phyloP scores from a whole-genome alignment of 306 rosid species.

The Erythrophleum fordii region DNA sequence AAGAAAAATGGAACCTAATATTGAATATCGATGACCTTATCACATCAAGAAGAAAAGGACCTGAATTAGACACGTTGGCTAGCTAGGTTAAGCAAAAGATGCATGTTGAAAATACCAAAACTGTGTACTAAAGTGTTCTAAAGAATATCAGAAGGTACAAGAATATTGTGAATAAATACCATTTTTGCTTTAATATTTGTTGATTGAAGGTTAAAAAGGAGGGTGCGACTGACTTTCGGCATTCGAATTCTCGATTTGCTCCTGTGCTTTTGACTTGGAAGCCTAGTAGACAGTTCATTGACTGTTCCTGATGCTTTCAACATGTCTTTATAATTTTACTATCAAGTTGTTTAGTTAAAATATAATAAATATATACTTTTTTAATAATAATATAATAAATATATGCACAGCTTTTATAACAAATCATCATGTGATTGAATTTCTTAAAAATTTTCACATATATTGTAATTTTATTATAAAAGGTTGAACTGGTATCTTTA shows the following conservation, averaged over 20 bases:
- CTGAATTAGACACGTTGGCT: no score
- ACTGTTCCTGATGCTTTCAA: neutral
- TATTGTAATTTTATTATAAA: no score
- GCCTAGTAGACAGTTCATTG: no score
- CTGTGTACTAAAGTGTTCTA: neutral
- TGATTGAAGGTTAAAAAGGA: neutral
- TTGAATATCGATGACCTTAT: neutral
- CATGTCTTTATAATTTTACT: neutral
- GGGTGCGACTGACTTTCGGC: slow-evolving; percentile 30
- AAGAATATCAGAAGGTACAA: neutral
- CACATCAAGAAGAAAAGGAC: neutral
- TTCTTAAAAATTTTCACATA: no score
- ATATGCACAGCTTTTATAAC: no score
- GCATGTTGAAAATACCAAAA: neutral
- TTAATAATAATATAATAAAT: no score
- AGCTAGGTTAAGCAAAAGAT: no score
- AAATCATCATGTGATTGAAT: no score
- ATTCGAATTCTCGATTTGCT: slow-evolving; percentile 31
- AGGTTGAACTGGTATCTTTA: no score
- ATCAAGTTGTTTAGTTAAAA: no score
- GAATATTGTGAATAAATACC: neutral
- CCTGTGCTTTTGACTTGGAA: slow-evolving; percentile 17
- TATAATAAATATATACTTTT: no score
- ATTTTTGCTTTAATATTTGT: neutral
- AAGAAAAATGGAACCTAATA: no score